phyloP scores from a whole-genome alignment of 2,329 filamentous ascomycete species.

The Aotearoamyces nothofagi region DNA sequence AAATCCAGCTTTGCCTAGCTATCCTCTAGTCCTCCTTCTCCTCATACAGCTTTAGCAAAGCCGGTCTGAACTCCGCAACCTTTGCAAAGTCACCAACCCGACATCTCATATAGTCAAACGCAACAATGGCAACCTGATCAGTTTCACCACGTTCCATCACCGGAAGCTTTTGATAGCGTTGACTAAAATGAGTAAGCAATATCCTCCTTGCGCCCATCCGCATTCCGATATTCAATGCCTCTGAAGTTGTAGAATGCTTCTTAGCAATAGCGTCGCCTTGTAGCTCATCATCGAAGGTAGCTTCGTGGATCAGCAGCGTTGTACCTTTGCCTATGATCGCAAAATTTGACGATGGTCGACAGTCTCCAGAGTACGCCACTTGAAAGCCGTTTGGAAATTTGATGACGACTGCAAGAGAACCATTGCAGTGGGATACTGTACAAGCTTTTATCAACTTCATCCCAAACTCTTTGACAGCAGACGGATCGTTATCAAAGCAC shows the following conservation, averaged over 20 bases:
- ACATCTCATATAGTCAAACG: slow-evolving; percentile 68
- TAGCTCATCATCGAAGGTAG: slow-evolving; percentile 86
- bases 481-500: slow-evolving; percentile 23
- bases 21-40: slow-evolving; percentile 17
- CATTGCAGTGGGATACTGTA: slow-evolving; percentile 63
- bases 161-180: slow-evolving; percentile 52
- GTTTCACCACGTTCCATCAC: slow-evolving; percentile 19
- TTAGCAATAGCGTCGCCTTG: slow-evolving; percentile 65
- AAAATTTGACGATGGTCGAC: slow-evolving; percentile 61
- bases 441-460: slow-evolving; percentile 53
- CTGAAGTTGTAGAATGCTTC: slow-evolving; percentile 77
- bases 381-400: slow-evolving; percentile 72
- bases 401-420: slow-evolving; percentile 61
- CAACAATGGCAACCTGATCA: slow-evolving; percentile 52
- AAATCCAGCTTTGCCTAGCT: too few relatives aligned
- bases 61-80: slow-evolving; percentile 46
- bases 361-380: slow-evolving; percentile 88
- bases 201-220: slow-evolving; percentile 69
- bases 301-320: slow-evolving; percentile 86
- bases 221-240: slow-evolving; percentile 65
- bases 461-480: slow-evolving; percentile 33
- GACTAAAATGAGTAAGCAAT: slow-evolving; percentile 86
- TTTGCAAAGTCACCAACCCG: slow-evolving; percentile 54
- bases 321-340: slow-evolving; percentile 54
- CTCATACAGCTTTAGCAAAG: slow-evolving; percentile 40